Evolutionary conservation across 805 yeast genomes (phyloP).

Genomic region (Starmera pachycereana): DNA sequence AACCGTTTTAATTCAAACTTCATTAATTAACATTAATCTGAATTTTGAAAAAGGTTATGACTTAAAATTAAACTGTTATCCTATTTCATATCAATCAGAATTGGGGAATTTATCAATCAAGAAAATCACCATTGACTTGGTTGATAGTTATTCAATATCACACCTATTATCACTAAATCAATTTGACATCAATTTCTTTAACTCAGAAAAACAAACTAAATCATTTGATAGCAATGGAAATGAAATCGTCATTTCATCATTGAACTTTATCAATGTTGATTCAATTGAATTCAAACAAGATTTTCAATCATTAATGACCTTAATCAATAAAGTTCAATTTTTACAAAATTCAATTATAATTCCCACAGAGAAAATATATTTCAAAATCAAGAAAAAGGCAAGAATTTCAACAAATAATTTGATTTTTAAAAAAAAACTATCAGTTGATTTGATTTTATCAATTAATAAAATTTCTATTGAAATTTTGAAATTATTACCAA

Average conservation of each 20-base stretch:
- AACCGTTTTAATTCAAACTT: slow-evolving; percentile 12
- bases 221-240: slow-evolving; percentile 21
- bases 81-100: slow-evolving; percentile 32
- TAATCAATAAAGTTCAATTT: slow-evolving; percentile 3
- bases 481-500: slow-evolving; percentile 13
- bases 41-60: background rate
- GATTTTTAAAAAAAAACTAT: slow-evolving; percentile 11
- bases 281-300: slow-evolving; percentile 21
- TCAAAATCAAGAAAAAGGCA: slow-evolving; percentile 16
- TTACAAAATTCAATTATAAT: slow-evolving; percentile 5
- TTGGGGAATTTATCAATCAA: slow-evolving; percentile 24
- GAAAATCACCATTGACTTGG: slow-evolving; percentile 17
- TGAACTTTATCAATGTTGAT: slow-evolving; percentile 8
- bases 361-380: slow-evolving; percentile 9
- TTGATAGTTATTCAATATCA: slow-evolving; percentile 9
- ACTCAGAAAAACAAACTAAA: slow-evolving; percentile 13
- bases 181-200: slow-evolving; percentile 7
- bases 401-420: slow-evolving; percentile 11
- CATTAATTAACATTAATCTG: slow-evolving; percentile 6
- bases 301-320: slow-evolving; percentile 17
- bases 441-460: slow-evolving; percentile 4
- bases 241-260: slow-evolving; percentile 15
- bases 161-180: slow-evolving; percentile 14
- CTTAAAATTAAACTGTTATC: slow-evolving; percentile 26
- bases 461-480: slow-evolving; percentile 7